A percentile compares a stretch with the other conserved stretches of the same genome.
Evolutionary conservation across 176 grass and related monocot species (phyloP).

Genomic region (Eragrostis curvula): DNA sequence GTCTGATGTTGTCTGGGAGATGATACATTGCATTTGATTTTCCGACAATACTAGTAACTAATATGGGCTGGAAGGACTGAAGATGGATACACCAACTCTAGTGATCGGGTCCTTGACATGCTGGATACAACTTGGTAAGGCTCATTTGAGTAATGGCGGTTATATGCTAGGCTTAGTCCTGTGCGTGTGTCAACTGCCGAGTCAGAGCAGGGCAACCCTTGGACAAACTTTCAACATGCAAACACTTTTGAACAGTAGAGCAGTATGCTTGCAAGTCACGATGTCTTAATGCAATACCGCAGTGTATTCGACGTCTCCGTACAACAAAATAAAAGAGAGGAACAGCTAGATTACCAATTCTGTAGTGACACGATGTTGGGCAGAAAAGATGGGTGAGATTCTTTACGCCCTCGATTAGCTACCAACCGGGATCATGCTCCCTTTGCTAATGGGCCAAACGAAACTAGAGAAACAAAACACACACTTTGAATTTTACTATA

Average conservation of each 20-base stretch:
- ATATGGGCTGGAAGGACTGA: not conserved
- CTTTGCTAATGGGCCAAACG: not conserved
- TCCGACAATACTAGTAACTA: too few species aligned
- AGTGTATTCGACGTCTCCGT: not conserved
- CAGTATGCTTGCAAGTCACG: not conserved
- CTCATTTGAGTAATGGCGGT: not conserved
- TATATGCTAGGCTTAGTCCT: too few species aligned
- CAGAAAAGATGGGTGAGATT: not conserved
- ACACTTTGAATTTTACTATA: too few species aligned
- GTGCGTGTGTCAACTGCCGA: not conserved
- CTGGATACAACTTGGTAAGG: not conserved
- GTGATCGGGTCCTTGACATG: not conserved
- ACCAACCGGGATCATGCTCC: slow-evolving; percentile 4
- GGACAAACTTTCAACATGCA: too few species aligned
- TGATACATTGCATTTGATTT: too few species aligned
- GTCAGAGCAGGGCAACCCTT: not conserved
- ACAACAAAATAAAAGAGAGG: too few species aligned
- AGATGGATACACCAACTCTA: not conserved
- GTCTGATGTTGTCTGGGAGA: not conserved
- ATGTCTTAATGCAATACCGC: not conserved
- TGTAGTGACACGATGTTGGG: not conserved
- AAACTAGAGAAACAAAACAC: not conserved
- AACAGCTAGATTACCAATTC: not conserved
- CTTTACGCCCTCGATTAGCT: not conserved
- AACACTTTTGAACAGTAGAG: not conserved